These are phyloP conservation scores for Fusarium chuoi DNA, from an alignment of 2,329 filamentous ascomycete genomes.

Conservation along the genomic window DNA sequence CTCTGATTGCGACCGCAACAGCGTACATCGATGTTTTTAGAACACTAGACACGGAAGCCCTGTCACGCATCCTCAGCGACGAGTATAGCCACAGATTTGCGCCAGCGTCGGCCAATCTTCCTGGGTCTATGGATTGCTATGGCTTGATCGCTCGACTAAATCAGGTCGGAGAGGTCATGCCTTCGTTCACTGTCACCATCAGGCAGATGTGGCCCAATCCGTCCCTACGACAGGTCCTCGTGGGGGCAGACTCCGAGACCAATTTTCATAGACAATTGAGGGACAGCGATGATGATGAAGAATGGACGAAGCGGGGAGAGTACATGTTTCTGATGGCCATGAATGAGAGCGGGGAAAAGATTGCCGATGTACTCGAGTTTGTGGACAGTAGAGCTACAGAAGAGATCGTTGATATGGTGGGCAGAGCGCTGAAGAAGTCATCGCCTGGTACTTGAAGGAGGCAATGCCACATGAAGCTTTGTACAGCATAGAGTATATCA, in stretches of 20 bases:
- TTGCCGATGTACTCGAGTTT: neutral
- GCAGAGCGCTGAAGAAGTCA: neutral
- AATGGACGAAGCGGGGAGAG: neutral
- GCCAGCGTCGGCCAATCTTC: neutral
- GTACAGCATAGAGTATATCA: neutral
- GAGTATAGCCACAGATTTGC: neutral
- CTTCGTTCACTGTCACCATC: neutral
- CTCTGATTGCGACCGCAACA: neutral
- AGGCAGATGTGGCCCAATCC: neutral
- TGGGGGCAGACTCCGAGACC: neutral
- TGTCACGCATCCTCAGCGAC: neutral
- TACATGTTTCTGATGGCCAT: neutral
- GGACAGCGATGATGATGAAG: neutral
- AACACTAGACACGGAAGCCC: neutral
- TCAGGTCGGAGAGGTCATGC: neutral
- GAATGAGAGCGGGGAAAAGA: neutral
- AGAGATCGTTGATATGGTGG: neutral
- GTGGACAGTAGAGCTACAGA: neutral
- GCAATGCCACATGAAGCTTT: neutral
- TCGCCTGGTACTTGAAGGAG: rapidly evolving
- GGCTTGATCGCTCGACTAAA: neutral
- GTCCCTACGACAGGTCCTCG: neutral
- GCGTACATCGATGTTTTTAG: neutral
- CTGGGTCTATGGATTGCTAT: neutral
- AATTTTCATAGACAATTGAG: neutral